phyloP scores from a whole-genome alignment of 2,329 filamentous ascomycete species.

The Metarhizium sp. region DNA sequence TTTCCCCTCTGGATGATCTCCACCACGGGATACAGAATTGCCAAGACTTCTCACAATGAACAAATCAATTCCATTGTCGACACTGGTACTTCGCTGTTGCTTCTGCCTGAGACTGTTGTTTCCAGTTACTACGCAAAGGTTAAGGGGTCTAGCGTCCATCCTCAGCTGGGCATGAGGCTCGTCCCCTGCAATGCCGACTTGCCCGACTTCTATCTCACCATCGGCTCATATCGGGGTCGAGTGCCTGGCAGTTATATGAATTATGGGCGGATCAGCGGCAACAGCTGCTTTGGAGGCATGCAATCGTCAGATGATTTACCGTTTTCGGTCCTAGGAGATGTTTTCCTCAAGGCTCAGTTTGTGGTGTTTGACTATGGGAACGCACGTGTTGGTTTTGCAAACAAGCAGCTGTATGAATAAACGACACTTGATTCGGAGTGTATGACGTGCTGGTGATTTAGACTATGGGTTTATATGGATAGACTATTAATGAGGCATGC shows the following conservation, averaged over 20 bases:
- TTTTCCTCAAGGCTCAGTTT: constrained; percentile 35
- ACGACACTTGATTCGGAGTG: not conserved
- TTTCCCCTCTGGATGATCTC: constrained; percentile 56
- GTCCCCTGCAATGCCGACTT: constrained; percentile 46
- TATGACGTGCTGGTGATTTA: not conserved
- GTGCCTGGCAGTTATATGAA: constrained; percentile 29
- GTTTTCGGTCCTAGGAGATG: constrained; percentile 30
- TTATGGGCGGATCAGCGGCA: constrained; percentile 19
- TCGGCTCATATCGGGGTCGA: constrained; percentile 23
- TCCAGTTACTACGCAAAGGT: constrained; percentile 52
- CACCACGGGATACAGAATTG: constrained; percentile 45
- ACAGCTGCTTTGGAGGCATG: constrained; percentile 26
- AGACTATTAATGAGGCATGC: not conserved
- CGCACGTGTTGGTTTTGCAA: constrained; percentile 27
- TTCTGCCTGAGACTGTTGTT: constrained; percentile 44
- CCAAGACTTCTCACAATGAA: constrained; percentile 14
- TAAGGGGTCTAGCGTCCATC: constrained; percentile 35
- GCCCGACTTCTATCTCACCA: constrained; percentile 29
- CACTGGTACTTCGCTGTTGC: constrained; percentile 60
- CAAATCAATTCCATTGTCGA: constrained; percentile 48
- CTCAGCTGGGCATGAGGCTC: constrained; percentile 41
- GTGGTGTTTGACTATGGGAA: constrained; percentile 29
- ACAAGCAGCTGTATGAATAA: constrained; percentile 17
- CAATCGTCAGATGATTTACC: constrained; percentile 26
- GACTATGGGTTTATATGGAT: not conserved